Evolutionary conservation across 768 basidiomycete species (phyloP), one percentile per base, ranked within the genome.

Genomic region (Dioszegia aurantiaca): DNA sequence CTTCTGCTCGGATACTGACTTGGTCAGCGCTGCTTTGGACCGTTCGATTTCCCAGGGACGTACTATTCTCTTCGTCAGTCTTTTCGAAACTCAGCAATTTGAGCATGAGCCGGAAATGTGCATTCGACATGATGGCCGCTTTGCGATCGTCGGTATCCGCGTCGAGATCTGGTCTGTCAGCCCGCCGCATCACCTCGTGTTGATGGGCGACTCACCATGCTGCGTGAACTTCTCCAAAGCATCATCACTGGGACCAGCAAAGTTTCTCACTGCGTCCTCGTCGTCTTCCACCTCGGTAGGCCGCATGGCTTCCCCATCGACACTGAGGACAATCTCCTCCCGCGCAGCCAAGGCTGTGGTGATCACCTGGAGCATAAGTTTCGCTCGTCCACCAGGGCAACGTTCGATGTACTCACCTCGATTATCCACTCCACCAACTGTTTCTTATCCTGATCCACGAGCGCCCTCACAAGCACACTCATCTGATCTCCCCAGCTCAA

Each of bases 401-500:
- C 30, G 12, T 12, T 19, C 17, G n/a, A 14, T 26, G 2, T 19
- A 78, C 87, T 64, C 71, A 91, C 93, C 73, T 89, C 83, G 67
- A 86, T 86, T 45, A 85, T 82, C 88, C 90, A 92, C 56, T 85
- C 83, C 26, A 94, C 82, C 39, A 90, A 79, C 28, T 81, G 81
- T 55, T 78, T 77, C 66, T 87, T 80, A 9, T 82, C 86, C 16
- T 81, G 81, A 47, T 90, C 86, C 9, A 86, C 79, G 12, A 97
- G 81, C 44, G 83, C 82, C 39, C 84, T 84, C 59, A 95, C 82
- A 2, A 85, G 85, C 64, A 97, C 89, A 2, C 88, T 93, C 45
- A 98, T 80, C 75, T 97, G 86, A 69, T 97, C 87, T 65, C 85
- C 90, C 85, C 87, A 88, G 16, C 87, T 84, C 77, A 89, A 87